Base-by-base conservation (phyloP, 179 eudicot species). In the Amaranthus tricolor region DNA sequence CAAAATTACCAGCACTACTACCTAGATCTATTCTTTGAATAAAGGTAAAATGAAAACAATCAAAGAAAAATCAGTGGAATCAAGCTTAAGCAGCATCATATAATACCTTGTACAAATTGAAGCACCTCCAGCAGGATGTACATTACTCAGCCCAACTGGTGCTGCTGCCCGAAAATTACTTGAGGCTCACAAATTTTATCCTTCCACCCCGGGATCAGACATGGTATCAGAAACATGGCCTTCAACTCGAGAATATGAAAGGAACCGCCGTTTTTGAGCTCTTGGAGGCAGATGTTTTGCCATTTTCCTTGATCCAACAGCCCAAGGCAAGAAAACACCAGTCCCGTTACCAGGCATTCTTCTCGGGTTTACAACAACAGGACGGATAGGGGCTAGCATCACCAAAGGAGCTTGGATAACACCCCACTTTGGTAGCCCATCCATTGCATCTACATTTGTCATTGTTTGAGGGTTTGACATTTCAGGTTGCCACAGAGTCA, bases 261-360 rank as follows among this genome's bases (percentile, higher is more conserved):
- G 91, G 74, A 79, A 80, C 58, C 93, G 82, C 15, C 88, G 86
- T 75, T 78, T 87, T 76, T 88, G 98, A 10, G 97, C 94, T 48
- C 99, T 88, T 8, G 99, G 99, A 12, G 99, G 99, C 55, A 95
- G 97, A 50, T 88, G 96, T 78, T 80, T 90, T 0, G 90, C 79
- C 2, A 81, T 90, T 70, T 88, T 95, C 59, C 88, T 88, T 66
- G 92, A 74, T 6, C 89, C 88, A 0, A 74, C 89, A 0, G 84
- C 70, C 97, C 97, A 90, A 11, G 97, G 99, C 75, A 95, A 77
- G 90, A 89, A 95, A 45, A 92, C 97, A 4, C 99, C 99, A 0
- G 97, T 95, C 0, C 99, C 99, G 52, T 89, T 89, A 4, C 56
- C 83, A 0, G 89, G 83, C 74, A 84, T 73, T 60, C 77, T 86